Percentiles rank a stretch among this genome's conserved stretches.
These are phyloP conservation scores for Salix koriyanagi DNA, from an alignment of 345 rosid genomes.

Conservation along the genomic window DNA sequence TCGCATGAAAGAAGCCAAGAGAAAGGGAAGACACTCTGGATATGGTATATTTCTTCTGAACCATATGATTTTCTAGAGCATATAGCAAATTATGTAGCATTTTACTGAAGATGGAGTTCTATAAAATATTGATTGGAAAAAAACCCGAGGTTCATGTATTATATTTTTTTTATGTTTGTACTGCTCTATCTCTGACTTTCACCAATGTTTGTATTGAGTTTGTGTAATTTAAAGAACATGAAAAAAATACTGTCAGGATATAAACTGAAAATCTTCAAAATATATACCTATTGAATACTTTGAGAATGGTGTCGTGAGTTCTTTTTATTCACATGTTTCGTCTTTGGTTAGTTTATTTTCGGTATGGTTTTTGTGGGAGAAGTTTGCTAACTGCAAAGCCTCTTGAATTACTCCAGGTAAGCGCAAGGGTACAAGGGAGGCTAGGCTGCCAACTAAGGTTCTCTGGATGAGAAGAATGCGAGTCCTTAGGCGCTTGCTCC, in stretches of 20 bases:
- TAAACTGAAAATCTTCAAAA: neutral
- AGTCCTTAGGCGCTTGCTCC: constrained; percentile 79
- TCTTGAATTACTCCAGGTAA: constrained; percentile 48
- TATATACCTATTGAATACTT: neutral
- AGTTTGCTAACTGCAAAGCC: neutral
- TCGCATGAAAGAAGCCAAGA: constrained; percentile 77
- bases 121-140: neutral
- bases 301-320: neutral
- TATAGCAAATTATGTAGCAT: neutral
- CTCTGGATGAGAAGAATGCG: constrained; percentile 99
- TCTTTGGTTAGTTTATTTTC: neutral
- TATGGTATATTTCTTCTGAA: constrained; percentile 47
- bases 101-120: neutral
- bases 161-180: neutral
- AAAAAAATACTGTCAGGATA: neutral
- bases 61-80: neutral
- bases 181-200: neutral
- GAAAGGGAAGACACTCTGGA: constrained; percentile 96
- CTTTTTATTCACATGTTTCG: neutral
- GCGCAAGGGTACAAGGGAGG: constrained; percentile 93
- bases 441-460: constrained; percentile 87
- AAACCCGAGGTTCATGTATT: neutral
- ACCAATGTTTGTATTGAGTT: neutral
- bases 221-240: neutral
- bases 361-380: neutral